Evolutionary conservation across 164 flowering plant genomes (phyloP), one percentile per base, ranked within the genome.

Genomic region (Macadamia tetraphylla): DNA sequence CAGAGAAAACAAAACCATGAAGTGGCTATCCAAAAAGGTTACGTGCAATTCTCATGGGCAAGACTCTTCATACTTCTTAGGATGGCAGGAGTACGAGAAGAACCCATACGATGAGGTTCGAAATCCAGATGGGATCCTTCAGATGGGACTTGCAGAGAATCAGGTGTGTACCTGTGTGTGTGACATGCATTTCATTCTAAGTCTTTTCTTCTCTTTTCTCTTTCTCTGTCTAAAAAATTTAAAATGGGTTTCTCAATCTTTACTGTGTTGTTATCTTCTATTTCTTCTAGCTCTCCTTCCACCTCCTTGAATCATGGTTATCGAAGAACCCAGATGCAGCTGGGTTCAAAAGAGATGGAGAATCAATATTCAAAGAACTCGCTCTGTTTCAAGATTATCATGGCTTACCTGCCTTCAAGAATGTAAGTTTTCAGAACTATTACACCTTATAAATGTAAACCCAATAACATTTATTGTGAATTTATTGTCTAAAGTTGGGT

Each of bases 91-190:
- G 71, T 89, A 88, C 67, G 96, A 89, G 87, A 88, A 86, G 71
- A 88, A 88, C 58, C 88, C 96, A 1, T 89, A 81, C 58, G 75
- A 85, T 71, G 80, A 79, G 43, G n/a, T 69, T 61, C 42, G 10
- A 7, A 89, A 89, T 62, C 89, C 90, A 0, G 67, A 58, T 0
- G 96, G 96, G 12, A 89, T 89, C 35, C 87, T 89, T 23, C 95
- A 89, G 73, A 87, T 89, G 92, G 95, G 95, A 61, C 89, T 89
- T 46, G 96, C 96, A 3, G 96, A 89, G 78, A 89, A 89, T 79
- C 96, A 87, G 82, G 90, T 84, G 8, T 29, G 14, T 58, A 12
- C 18, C 1, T 17, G 57, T 53, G 1, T 6, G 11, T 49, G 5
- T 5, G 8, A 17, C n/a, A 14, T 53, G 2, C 57, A 53, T 53